These are phyloP conservation scores for Botryotinia calthae DNA, from an alignment of 2,329 filamentous ascomycete genomes.

Conservation along the genomic window DNA sequence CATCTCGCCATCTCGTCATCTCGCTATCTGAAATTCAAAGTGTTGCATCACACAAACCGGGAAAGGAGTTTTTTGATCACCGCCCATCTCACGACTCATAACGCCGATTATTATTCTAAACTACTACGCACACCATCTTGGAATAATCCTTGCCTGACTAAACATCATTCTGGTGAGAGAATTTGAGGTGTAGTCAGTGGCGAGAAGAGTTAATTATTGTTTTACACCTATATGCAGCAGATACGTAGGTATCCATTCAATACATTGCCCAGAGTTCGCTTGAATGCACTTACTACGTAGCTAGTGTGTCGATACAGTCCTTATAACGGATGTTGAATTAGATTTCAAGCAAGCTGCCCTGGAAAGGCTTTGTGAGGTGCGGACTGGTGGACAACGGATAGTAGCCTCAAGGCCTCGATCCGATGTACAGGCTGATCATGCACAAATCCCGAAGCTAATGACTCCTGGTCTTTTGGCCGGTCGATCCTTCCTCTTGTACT, in stretches of 20 bases:
- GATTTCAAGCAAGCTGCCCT: neutral
- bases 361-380: too few species aligned
- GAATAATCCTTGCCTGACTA: neutral
- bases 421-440: neutral
- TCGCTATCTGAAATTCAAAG: neutral
- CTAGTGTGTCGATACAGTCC: neutral
- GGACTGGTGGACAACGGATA: neutral
- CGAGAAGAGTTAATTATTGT: neutral
- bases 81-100: neutral
- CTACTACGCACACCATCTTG: neutral
- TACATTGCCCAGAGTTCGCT: neutral
- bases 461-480: neutral
- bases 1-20: neutral
- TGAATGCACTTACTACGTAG: neutral
- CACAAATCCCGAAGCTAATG: neutral
- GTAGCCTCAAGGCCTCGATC: neutral
- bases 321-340: neutral
- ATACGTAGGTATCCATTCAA: neutral
- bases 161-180: neutral
- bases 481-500: neutral
- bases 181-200: neutral
- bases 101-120: neutral
- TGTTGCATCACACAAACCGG: constrained; percentile 2
- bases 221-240: too few species aligned
- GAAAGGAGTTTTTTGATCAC: neutral